Evolutionary conservation across 2,329 filamentous ascomycete species (phyloP), one percentile per base, ranked within the genome.

Genomic region (Dactylellina sp.): DNA sequence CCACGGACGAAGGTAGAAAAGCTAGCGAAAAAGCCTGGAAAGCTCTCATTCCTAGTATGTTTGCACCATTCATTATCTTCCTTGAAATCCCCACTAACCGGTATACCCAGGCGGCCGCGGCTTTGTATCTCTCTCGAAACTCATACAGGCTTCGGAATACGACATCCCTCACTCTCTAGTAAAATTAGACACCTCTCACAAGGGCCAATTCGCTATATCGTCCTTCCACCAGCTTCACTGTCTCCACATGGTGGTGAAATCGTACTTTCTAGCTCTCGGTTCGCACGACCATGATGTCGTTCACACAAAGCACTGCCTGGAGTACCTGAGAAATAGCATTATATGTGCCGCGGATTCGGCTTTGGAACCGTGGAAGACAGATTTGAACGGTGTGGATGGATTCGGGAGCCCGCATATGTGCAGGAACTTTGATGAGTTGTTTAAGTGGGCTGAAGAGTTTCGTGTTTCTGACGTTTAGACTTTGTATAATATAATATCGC

Each of bases 211-310:
- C 32, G 60, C 68, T 18, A 46, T 72, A 12, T 77, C 80, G 22
- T 81, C 81, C 14, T 82, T 82, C 76, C 81, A 82, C 75, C 81
- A 82, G 62, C 79, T 82, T 0, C 81, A 82, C 63, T 82, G 81
- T 70, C 76, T 82, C 25, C 82, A 80, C 9, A 82, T 81, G 56
- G 40, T 80, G 53, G 79, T 80, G 14, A 77, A 79, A 76, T 79
- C 80, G 61, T 81, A 79, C 75, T 60, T 60, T 53, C 22, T 37
- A 12, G 68, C 68, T 0, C 46, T 72, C 7, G 60, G 46, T 5
- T 80, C 81, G 60, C 77, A 77, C n/a, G 81, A 81, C 6, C 82
- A 81, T 76, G 80, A 68, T 35, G 79, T 80, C 3, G 66, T 78
- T 22, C 81, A 83, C 76, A 78, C 80, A 52, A 75, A 79, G 18